Conservation (phyloP, 2,329 filamentous ascomycete genomes). For the Fusarium citri region DNA sequence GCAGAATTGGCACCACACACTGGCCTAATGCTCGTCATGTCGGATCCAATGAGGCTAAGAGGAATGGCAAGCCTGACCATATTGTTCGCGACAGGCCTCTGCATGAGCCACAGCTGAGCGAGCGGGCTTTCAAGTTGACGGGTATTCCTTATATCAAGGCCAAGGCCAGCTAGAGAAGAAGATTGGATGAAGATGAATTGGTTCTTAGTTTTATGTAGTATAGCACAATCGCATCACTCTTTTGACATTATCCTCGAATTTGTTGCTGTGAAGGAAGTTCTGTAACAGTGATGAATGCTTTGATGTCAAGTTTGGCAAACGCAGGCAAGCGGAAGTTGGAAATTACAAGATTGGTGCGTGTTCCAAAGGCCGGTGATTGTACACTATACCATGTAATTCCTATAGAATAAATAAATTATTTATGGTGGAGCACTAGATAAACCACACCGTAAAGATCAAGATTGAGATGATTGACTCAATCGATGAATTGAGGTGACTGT, state of each 20-base stretch:
- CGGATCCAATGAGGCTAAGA: constrained; percentile 33
- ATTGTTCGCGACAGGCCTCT: constrained; percentile 30
- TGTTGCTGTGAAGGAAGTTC: no score
- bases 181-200: background rate
- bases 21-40: constrained; percentile 52
- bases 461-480: background rate
- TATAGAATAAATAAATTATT: background rate
- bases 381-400: background rate
- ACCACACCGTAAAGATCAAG: fast-evolving
- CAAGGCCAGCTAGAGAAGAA: background rate
- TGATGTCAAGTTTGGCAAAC: background rate
- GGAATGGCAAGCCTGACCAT: constrained; percentile 38
- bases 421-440: background rate
- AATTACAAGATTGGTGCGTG: background rate
- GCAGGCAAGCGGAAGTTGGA: background rate
- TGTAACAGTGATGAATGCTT: background rate
- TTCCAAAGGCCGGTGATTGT: background rate
- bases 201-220: background rate
- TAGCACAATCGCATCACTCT: background rate
- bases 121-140: constrained; percentile 41
- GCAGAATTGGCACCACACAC: constrained; percentile 54
- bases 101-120: constrained; percentile 29
- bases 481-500: background rate
- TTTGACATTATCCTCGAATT: background rate
- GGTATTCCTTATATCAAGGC: constrained; percentile 41